A percentile compares a stretch with the other conserved stretches of the same genome.
phyloP scores from a whole-genome alignment of 1,139 yeast genomes.

The Geotrichum australiense region DNA sequence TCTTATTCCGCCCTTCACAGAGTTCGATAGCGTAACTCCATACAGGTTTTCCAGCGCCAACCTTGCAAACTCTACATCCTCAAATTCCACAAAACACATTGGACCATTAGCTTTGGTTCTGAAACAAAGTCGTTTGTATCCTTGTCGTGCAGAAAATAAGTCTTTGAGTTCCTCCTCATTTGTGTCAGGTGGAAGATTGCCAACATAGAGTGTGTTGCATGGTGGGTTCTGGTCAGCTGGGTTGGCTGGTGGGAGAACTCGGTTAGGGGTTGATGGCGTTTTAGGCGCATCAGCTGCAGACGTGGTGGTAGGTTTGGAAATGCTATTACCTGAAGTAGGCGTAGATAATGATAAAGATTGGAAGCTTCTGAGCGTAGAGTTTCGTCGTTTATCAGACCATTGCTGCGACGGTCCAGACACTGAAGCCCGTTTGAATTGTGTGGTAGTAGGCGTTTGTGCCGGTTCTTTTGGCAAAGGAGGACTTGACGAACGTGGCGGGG shows the following conservation, averaged over 20 bases:
- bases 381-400: conserved; percentile 16
- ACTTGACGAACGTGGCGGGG: conserved; percentile 6
- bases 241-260: conserved; percentile 88
- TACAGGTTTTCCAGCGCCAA: conserved; percentile 88
- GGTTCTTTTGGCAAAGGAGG: neutral
- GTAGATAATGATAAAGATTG: conserved; percentile 13
- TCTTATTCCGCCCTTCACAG: conserved; percentile 84
- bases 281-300: no score
- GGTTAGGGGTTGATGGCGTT: conserved; percentile 16
- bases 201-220: conserved; percentile 92
- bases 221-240: conserved; percentile 99
- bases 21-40: conserved; percentile 71
- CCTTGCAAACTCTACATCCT: conserved; percentile 89
- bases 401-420: neutral
- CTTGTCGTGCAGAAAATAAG: conserved; percentile 80
- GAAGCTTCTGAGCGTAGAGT: conserved; percentile 15
- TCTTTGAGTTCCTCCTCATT: conserved; percentile 88
- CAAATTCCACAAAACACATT: conserved; percentile 98
- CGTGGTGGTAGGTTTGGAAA: neutral
- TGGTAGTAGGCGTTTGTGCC: neutral
- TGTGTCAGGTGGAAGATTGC: conserved; percentile 95
- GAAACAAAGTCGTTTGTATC: conserved; percentile 86
- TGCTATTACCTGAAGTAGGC: neutral
- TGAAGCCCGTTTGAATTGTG: neutral
- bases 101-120: conserved; percentile 70